Evolutionary conservation across 495 filamentous ascomycete genomes (phyloP).

Genomic region (Trichoderma asperelloides): DNA sequence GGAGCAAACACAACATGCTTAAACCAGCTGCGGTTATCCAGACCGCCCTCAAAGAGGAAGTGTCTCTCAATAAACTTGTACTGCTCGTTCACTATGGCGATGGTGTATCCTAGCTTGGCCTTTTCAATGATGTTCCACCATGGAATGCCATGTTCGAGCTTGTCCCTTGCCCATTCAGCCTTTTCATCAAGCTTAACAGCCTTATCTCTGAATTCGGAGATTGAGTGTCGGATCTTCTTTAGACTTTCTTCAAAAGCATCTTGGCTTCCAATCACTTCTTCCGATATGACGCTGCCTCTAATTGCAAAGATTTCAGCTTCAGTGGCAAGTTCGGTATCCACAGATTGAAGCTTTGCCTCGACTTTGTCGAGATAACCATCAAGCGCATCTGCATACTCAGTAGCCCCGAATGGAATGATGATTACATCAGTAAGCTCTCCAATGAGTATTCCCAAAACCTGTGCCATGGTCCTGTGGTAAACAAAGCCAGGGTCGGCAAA

Average conservation of each 20-base stretch:
- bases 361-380: conserved; percentile 56
- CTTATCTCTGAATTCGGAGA: conserved; percentile 45
- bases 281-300: conserved; percentile 33
- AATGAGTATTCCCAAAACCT: conserved; percentile 68
- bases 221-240: conserved; percentile 33
- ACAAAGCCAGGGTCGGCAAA: conserved; percentile 77
- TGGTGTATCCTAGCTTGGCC: conserved; percentile 50
- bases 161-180: conserved; percentile 54
- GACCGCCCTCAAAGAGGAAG: conserved; percentile 67
- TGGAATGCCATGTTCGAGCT: conserved; percentile 59
- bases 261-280: conserved; percentile 44
- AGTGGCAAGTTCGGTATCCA: conserved; percentile 16
- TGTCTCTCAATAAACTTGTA: conserved; percentile 74
- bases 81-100: conserved; percentile 56
- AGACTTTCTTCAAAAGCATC: conserved; percentile 43
- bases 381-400: conserved; percentile 61
- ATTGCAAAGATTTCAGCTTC: conserved; percentile 37
- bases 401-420: conserved; percentile 67
- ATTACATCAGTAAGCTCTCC: conserved; percentile 74
- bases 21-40: conserved; percentile 82
- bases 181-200: conserved; percentile 49
- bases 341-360: conserved; percentile 46
- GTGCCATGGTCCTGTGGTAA: conserved; percentile 72
- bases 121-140: conserved; percentile 76
- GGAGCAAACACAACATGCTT: conserved; percentile 91